Percentiles rank a stretch among this genome's conserved stretches.
Conservation (phyloP, 306 rosid genomes). For the Morella rubra region DNA sequence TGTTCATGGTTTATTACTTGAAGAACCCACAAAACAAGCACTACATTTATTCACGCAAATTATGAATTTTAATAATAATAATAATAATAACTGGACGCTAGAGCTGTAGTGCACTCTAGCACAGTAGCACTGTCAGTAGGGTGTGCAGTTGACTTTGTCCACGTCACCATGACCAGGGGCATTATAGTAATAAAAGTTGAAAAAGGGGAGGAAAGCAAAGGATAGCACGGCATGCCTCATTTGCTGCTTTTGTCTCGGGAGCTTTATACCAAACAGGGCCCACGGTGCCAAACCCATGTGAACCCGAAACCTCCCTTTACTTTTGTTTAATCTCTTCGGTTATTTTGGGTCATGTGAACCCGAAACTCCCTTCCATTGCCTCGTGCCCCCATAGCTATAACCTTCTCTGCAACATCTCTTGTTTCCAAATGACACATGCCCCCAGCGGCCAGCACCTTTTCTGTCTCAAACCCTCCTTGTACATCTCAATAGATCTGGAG, state of each 20-base stretch:
- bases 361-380: constrained; percentile 3
- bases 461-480: background rate
- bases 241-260: constrained; percentile 23
- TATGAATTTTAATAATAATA: no score
- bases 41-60: no score
- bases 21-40: no score
- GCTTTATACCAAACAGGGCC: background rate
- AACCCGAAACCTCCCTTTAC: background rate
- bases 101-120: background rate
- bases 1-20: no score
- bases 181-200: background rate
- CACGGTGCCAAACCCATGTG: constrained; percentile 34
- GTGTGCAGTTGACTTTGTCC: constrained; percentile 6
- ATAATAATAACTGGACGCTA: no score
- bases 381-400: background rate
- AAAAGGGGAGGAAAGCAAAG: background rate
- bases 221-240: background rate
- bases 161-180: constrained; percentile 6
- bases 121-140: background rate
- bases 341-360: constrained; percentile 22
- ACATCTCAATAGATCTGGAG: constrained; percentile 6
- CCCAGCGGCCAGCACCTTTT: background rate
- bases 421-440: constrained; percentile 18
- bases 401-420: constrained; percentile 24
- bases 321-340: background rate